Evolutionary conservation across 345 rosid species (phyloP), one percentile per base, ranked within the genome.

Genomic region (Gossypium rotundifolium): DNA sequence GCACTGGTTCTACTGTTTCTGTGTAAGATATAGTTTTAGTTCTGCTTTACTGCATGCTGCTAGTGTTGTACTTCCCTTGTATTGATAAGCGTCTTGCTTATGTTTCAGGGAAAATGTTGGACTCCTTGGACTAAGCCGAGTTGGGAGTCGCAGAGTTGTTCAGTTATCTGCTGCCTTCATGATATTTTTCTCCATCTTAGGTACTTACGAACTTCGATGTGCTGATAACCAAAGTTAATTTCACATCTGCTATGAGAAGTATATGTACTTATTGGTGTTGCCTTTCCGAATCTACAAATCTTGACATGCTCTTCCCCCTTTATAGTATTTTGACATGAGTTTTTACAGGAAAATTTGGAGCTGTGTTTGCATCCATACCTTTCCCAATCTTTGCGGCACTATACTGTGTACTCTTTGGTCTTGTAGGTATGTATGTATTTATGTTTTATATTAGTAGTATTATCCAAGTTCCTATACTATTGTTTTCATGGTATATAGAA

Each of bases 81-180:
- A 20, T 65, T 70, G 51, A 73, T 55, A 23, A 13, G 5, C 23
- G 52, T 38, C 23, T 40, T 68, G 55, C 38, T 45, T 46, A n/a
- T 76, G 45, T 73, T 75, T 59, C 93, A 95, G 99, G 73, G 99
- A 95, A 79, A 95, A 95, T 76, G 91, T 93, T 57, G 99, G 99
- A 51, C 88, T 95, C 66, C 96, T 95, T 40, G 99, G 99, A 54
- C 86, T 94, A 66, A 91, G 94, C 71, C 90, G 97, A 76, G 98
- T 95, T 54, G 98, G 99, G 42, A 95, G 99, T 77, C 98, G 99
- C 52, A 87, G 99, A 66, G 96, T 93, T 73, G 96, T 95, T 83
- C 96, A 95, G 81, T 78, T 95, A 67, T 88, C 98, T 25, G 97
- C 99, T 33, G 98, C 87, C 80, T 95, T 95, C 86, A 95, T 95